A percentile compares a stretch with the other conserved stretches of the same genome.
phyloP scores from a whole-genome alignment of 2,329 filamentous ascomycete genomes.

The Alternaria arbusti region DNA sequence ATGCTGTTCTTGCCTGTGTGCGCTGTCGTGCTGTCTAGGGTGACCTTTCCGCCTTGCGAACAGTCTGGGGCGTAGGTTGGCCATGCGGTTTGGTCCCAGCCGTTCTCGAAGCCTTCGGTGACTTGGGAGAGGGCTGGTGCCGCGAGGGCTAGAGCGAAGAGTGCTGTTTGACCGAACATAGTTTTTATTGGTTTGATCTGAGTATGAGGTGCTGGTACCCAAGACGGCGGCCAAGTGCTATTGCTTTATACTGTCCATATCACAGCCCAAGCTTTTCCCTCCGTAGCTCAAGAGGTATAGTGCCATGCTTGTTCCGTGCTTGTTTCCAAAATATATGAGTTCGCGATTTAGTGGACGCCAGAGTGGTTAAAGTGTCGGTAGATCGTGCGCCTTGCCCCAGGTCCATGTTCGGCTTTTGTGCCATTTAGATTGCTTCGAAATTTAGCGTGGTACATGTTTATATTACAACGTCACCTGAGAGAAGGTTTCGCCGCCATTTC shows the following conservation, averaged over 20 bases:
- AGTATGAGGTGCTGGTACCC: neutral
- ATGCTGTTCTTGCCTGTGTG: slow-evolving; percentile 71
- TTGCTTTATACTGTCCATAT: slow-evolving; percentile 12
- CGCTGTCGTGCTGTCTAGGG: slow-evolving; percentile 62
- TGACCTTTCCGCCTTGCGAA: slow-evolving; percentile 64
- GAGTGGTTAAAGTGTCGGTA: slow-evolving; percentile 12
- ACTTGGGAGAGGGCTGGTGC: slow-evolving; percentile 61
- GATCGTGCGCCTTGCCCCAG: neutral
- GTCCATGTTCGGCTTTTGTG: slow-evolving; percentile 1
- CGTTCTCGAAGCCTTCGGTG: slow-evolving; percentile 63
- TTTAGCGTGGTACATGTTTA: slow-evolving; percentile 11
- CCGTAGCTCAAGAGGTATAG: slow-evolving; percentile 6
- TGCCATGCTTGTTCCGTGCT: slow-evolving; percentile 4
- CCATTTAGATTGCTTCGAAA: slow-evolving; percentile 13
- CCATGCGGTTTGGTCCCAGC: slow-evolving; percentile 65
- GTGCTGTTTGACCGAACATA: slow-evolving; percentile 55
- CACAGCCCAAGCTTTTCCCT: slow-evolving; percentile 8
- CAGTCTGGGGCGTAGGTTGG: slow-evolving; percentile 66
- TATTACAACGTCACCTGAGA: slow-evolving; percentile 9
- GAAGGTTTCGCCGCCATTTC: neutral
- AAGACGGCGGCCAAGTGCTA: neutral
- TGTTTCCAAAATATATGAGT: slow-evolving; percentile 7
- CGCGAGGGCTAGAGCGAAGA: slow-evolving; percentile 57
- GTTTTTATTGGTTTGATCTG: slow-evolving; percentile 3
- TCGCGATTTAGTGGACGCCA: slow-evolving; percentile 8